phyloP scores from a whole-genome alignment of 1,139 yeast genomes.

The Tardiomyces blankii region DNA sequence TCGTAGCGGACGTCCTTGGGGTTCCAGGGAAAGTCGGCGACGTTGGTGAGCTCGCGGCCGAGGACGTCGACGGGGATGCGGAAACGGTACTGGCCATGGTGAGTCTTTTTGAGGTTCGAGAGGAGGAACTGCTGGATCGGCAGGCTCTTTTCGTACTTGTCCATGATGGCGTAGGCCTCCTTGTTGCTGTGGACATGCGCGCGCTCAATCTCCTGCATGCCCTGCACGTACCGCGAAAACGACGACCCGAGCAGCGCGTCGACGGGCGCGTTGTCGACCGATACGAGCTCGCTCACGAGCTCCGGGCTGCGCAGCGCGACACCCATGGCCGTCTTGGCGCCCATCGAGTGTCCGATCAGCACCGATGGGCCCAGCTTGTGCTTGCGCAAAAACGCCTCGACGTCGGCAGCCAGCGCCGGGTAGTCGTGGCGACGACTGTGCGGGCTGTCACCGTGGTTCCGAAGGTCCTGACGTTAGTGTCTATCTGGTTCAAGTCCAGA shows the following conservation, averaged over 20 bases:
- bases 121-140: constrained; percentile 70
- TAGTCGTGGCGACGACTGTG: constrained; percentile 61
- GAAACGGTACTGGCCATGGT: constrained; percentile 23
- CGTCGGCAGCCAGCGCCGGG: constrained; percentile 76
- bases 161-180: constrained; percentile 59
- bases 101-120: constrained; percentile 48
- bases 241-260: constrained; percentile 46
- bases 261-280: constrained; percentile 89
- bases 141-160: constrained; percentile 47
- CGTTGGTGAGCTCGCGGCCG: constrained; percentile 48
- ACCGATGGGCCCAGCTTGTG: constrained; percentile 44
- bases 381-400: constrained; percentile 51
- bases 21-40: constrained; percentile 73
- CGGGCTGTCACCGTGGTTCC: constrained; percentile 93
- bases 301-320: constrained; percentile 62
- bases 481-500: constrained; percentile 1
- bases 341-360: constrained; percentile 92
- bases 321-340: constrained; percentile 92
- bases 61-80: constrained; percentile 64
- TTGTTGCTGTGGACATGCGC: constrained; percentile 39
- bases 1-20: constrained; percentile 44
- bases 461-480: constrained; percentile 36
- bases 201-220: constrained; percentile 39
- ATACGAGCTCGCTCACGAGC: constrained; percentile 48
- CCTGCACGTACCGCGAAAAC: constrained; percentile 58